Base-by-base conservation (phyloP, 2,329 filamentous ascomycete genomes). In the Clonostachys chloroleuca region DNA sequence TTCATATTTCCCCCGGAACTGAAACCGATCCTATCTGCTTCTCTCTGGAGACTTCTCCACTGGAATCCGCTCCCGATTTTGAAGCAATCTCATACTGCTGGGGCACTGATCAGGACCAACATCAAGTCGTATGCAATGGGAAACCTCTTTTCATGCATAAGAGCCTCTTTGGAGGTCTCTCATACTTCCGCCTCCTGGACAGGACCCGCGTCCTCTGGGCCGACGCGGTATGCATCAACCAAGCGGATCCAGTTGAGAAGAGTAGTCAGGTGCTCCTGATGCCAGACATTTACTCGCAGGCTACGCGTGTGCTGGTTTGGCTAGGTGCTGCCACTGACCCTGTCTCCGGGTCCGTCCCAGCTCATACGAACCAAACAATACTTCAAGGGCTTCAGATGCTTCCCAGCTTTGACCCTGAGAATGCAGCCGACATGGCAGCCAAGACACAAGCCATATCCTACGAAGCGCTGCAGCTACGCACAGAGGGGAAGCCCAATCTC, bases 161-260 rank as follows among this genome's bases (percentile, higher is more conserved):
- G 14, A 42, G 20, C 18, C 40, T 42, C 40, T 17, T 24, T 8
- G 18, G 8, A 17, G 64, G 62, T 24, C 53, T 66, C 20, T 49
- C 45, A 12, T 57, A 62, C 4, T 46, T 66, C 51, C 53, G 64
- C 40, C 53, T 55, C 37, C 39, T 54, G n/a, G 36, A 39, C 17
- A 30, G 10, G 24, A 9, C 24, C 8, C 45, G 47, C 7, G 44
- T 43, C 40, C 47, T 52, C 6, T 54, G 50, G 52, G 45, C 50
- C 10, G 52, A 54, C 24, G 44, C 47, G 4, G 35, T 54, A 9
- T 54, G 52, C 44, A 51, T 54, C 20, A 48, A 54, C 39, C 47
- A 48, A 35, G 34, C 36, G 8, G 48, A 54, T 17, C 6, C 42
- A 12, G 24, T 36, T 12, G 52, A 54, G 30, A 37, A 46, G 35